Conservation (phyloP, 1,284 basidiomycete genomes). For the Volvariella volvacea region DNA sequence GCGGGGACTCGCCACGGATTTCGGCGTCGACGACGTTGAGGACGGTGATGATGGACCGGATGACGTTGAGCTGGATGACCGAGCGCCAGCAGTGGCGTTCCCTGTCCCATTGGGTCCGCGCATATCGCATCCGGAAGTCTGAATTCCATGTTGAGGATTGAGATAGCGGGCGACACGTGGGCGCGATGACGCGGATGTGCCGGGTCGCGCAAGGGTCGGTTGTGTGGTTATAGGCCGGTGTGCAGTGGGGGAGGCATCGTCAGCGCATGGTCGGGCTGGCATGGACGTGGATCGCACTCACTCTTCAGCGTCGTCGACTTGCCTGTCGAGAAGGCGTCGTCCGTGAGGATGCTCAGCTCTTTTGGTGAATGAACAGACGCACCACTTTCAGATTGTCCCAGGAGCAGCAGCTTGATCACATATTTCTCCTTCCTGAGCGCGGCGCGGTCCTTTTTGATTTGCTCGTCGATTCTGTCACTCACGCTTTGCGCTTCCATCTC, state of each 20-base stretch:
- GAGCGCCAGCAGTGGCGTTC: conserved; percentile 42
- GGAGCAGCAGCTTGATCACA: conserved; percentile 46
- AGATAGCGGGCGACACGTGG: conserved; percentile 12
- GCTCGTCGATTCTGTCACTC: conserved; percentile 53
- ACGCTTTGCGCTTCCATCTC: conserved; percentile 46
- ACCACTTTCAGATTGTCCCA: conserved; percentile 64
- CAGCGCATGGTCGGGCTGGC: conserved; percentile 1
- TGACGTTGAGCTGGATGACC: conserved; percentile 44
- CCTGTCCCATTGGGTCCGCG: conserved; percentile 32
- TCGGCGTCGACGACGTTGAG: conserved; percentile 37
- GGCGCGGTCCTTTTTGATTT: conserved; percentile 39
- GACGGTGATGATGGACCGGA: conserved; percentile 40
- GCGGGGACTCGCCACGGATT: conserved; percentile 28
- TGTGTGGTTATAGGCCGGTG: no score
- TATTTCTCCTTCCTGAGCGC: conserved; percentile 35
- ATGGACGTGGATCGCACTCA: conserved; percentile 20
- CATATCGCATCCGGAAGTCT: conserved; percentile 44
- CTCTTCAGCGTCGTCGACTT: conserved; percentile 60
- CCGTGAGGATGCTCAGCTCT: conserved; percentile 1
- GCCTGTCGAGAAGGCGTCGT: conserved; percentile 20
- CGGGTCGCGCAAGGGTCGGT: no score
- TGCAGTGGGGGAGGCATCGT: no score
- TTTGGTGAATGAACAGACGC: conserved; percentile 16
- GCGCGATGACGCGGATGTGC: conserved; percentile 4
- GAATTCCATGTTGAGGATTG: background rate